These are phyloP conservation scores for Aspergillus campestris DNA, from an alignment of 495 filamentous ascomycete genomes.

Conservation along the genomic window DNA sequence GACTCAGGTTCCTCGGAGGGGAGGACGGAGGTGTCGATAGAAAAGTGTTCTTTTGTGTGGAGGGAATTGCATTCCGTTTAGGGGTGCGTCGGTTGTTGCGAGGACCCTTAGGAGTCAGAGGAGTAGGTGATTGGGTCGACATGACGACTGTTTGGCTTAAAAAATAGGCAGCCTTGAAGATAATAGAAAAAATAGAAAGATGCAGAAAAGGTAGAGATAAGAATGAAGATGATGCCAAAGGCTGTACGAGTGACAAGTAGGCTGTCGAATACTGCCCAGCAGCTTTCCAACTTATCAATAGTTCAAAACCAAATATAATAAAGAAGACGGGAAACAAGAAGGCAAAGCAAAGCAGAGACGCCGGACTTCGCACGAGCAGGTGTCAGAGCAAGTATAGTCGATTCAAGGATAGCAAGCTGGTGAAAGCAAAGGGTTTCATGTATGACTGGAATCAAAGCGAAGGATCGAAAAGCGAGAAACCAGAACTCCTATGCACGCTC, in stretches of 20 bases:
- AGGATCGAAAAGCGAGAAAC: constrained; percentile 4
- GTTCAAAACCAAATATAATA: constrained; percentile 1
- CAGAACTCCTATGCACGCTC: constrained; percentile 13
- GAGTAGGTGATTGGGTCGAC: constrained; percentile 34
- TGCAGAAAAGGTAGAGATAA: constrained; percentile 6
- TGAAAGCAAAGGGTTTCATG: constrained; percentile 5
- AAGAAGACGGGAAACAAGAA: constrained; percentile 9
- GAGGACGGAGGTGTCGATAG: constrained; percentile 40
- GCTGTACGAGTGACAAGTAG: background rate
- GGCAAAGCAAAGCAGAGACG: constrained; percentile 5
- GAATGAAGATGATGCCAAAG: constrained; percentile 9
- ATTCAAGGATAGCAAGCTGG: constrained; percentile 9
- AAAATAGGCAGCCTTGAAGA: constrained; percentile 39
- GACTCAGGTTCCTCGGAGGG: constrained; percentile 31
- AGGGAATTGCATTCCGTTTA: constrained; percentile 29
- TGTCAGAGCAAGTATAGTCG: constrained; percentile 1
- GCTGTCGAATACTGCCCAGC: too few species aligned
- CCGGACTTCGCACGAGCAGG: too few species aligned
- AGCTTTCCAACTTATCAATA: background rate
- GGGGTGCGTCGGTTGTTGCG: constrained; percentile 31
- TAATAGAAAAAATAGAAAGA: constrained; percentile 10
- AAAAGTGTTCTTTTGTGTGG: constrained; percentile 19
- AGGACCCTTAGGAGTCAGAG: constrained; percentile 31
- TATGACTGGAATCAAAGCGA: constrained; percentile 12
- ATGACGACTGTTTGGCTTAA: constrained; percentile 36